These are phyloP conservation scores for Oryza punctata DNA, from an alignment of 176 grass and related monocot genomes.

Conservation along the genomic window DNA sequence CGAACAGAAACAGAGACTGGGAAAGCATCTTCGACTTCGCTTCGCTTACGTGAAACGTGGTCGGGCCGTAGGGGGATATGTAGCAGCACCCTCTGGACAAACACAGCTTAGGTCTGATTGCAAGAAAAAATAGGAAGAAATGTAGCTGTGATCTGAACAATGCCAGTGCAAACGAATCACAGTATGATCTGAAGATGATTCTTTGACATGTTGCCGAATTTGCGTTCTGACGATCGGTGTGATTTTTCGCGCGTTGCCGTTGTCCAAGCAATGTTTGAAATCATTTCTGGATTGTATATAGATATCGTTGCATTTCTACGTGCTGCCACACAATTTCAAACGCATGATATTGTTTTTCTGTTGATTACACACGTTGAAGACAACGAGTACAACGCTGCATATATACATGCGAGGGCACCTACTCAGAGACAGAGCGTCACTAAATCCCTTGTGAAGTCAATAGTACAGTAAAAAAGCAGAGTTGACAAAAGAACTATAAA, in stretches of 20 bases:
- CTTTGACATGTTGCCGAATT: too few relatives aligned
- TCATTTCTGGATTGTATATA: neutral
- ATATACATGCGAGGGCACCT: too few relatives aligned
- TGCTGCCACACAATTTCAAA: neutral
- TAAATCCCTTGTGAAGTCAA: too few relatives aligned
- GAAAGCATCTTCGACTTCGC: too few relatives aligned
- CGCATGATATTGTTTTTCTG: neutral
- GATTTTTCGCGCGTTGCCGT: neutral
- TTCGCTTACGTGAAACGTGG: too few relatives aligned
- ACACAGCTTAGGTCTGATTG: neutral
- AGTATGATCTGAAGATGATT: neutral
- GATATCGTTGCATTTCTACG: neutral
- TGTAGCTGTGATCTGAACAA: neutral
- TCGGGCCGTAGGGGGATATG: too few relatives aligned
- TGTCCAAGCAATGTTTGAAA: neutral
- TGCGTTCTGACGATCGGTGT: neutral
- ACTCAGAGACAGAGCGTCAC: too few relatives aligned
- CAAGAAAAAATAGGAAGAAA: neutral
- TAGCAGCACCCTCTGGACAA: neutral
- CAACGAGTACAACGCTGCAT: too few relatives aligned
- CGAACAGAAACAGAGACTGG: too few relatives aligned
- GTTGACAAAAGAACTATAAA: too few relatives aligned
- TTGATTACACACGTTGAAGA: too few relatives aligned
- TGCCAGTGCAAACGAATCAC: neutral
- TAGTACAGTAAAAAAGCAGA: too few relatives aligned